These are phyloP conservation scores for Didymella pinodella DNA, from an alignment of 2,329 filamentous ascomycete species.

Conservation along the genomic window DNA sequence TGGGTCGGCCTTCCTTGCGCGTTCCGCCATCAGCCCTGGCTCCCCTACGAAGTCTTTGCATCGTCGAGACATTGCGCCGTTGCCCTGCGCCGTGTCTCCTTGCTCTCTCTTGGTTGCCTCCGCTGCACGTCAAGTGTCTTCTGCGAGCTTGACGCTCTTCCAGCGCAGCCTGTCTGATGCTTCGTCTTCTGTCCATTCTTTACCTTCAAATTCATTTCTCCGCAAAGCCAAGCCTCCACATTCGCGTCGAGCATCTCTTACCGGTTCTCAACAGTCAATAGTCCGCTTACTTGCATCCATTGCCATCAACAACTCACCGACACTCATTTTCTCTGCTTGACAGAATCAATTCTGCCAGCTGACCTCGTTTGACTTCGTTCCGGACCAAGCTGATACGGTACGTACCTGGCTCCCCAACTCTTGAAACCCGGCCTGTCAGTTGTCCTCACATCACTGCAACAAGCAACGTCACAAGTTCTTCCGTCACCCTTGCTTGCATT, in stretches of 20 bases:
- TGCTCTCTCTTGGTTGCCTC: conserved; percentile 29
- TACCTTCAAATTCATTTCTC: conserved; percentile 25
- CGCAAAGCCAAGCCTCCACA: conserved; percentile 25
- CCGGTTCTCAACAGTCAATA: conserved; percentile 23
- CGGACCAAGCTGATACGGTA: conserved; percentile 55
- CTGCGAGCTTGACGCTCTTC: conserved; percentile 43
- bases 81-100: conserved; percentile 27
- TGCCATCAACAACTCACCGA: conserved; percentile 1
- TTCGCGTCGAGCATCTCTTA: conserved; percentile 23
- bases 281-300: conserved; percentile 8
- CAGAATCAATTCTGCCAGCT: conserved; percentile 31
- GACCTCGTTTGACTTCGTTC: conserved; percentile 35
- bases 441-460: conserved; percentile 41
- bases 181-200: conserved; percentile 31
- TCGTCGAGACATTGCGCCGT: conserved; percentile 33
- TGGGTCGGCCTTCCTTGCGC: conserved; percentile 31
- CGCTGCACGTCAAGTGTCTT: conserved; percentile 28
- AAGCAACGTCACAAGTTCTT: conserved; percentile 41
- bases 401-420: conserved; percentile 37
- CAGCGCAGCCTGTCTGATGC: conserved; percentile 23
- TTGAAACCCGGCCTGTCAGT: conserved; percentile 47
- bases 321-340: conserved; percentile 1
- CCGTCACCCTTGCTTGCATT: conserved; percentile 28
- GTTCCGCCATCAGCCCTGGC: conserved; percentile 38
- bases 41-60: conserved; percentile 35